Conservation (phyloP, 2,329 filamentous ascomycete species). For the Fusarium albidum region DNA sequence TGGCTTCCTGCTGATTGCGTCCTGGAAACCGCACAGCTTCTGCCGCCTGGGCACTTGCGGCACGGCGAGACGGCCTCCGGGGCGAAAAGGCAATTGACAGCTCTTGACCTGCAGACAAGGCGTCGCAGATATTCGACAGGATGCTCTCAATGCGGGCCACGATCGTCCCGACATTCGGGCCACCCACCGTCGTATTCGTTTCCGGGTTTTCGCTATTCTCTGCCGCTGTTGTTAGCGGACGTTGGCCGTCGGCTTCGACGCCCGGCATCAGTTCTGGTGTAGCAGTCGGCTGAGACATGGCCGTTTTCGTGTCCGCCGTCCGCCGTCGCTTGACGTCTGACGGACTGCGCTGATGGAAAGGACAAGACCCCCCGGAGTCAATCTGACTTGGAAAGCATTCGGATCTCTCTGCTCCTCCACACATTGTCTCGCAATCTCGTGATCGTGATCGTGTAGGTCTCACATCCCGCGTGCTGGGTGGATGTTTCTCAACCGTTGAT, state of each 20-base stretch:
- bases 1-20: slow-evolving; percentile 54
- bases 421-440: slow-evolving; percentile 2
- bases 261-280: slow-evolving; percentile 13
- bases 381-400: too few relatives aligned
- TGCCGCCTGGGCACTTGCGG: slow-evolving; percentile 20
- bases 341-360: background rate
- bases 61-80: slow-evolving; percentile 26
- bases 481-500: background rate
- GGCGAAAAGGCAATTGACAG: slow-evolving; percentile 40
- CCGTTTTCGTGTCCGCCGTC: slow-evolving; percentile 2
- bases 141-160: slow-evolving; percentile 48
- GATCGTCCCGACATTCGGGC: slow-evolving; percentile 33
- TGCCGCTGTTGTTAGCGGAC: slow-evolving; percentile 2
- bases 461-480: background rate
- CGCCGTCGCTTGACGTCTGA: slow-evolving; percentile 1
- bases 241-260: background rate
- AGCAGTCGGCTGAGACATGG: slow-evolving; percentile 19
- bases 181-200: slow-evolving; percentile 35
- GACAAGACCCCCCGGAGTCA: too few relatives aligned
- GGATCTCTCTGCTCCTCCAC: too few relatives aligned
- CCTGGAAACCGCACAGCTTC: slow-evolving; percentile 58
- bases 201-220: slow-evolving; percentile 14
- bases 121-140: slow-evolving; percentile 42
- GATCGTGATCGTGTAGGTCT: slow-evolving; percentile 10
- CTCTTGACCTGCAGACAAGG: slow-evolving; percentile 37